Evolutionary conservation across 345 rosid genomes (phyloP), one percentile per base, ranked within the genome.

Genomic region (Rubroshorea leprosula): DNA sequence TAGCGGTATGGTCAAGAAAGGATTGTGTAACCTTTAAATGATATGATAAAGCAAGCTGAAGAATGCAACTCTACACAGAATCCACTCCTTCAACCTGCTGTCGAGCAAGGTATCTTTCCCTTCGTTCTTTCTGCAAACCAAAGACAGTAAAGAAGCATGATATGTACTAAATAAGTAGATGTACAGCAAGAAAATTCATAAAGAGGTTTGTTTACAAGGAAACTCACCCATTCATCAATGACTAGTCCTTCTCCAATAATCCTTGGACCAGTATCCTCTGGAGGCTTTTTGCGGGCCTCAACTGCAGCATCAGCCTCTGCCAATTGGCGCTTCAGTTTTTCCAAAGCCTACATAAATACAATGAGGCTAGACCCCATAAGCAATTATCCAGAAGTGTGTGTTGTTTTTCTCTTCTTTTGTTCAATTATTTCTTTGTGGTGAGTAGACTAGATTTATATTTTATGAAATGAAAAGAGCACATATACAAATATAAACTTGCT

Each of bases 171-270:
- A 44, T 7, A 14, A 41, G 16, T 41, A 14, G 3, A 41, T 41
- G 45, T 41, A 41, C 6, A 7, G 14, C 16, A 44, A 16, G 47
- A 5, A 10, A 16, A 44, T 44, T 44, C 14, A 1, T 15, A 2
- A 44, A 3, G 47, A 5, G 2, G 47, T 44, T 44, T 41, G 2
- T 11, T 14, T 8, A 41, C 12, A 16, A n/a, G 18, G 50, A 55
- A 56, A 79, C 90, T 69, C 43, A 90, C 99, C 99, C 99, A 94
- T 81, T 94, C 97, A 71, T 94, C 99, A 49, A 94, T 87, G 26
- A 94, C 99, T n/a, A 94, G 96, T 53, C 99, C 99, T 82, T 94
- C 99, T 21, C 97, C 99, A 0, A 90, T 81, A 68, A 90, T 76
- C 78, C 65, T 83, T 13, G 97, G 90, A 55, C 95, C 95, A 12